Conservation (phyloP, 73 alveolate genomes). For the Paraurostyla sp. region DNA sequence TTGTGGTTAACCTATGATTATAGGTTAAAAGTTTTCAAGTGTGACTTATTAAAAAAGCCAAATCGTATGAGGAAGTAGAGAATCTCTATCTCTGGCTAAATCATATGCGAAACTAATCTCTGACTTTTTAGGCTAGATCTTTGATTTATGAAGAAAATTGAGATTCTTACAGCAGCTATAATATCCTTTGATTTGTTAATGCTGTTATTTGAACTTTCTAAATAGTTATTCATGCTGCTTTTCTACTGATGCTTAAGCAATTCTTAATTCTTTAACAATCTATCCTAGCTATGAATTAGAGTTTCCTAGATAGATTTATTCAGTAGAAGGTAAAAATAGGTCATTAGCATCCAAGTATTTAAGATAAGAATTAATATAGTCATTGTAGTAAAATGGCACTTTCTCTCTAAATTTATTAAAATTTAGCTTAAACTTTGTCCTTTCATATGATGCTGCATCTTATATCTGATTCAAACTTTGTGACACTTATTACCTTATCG, state of each 20-base stretch:
- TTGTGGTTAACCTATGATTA: neutral
- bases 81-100: constrained; percentile 10
- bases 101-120: neutral
- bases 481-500: neutral
- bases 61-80: neutral
- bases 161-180: constrained; percentile 10
- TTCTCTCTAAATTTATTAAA: constrained; percentile 15
- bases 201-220: neutral
- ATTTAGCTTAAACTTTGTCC: constrained; percentile 27
- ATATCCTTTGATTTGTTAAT: neutral
- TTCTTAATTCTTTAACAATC: neutral
- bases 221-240: neutral
- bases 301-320: neutral
- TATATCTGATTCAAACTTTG: too few relatives aligned
- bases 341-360: constrained; percentile 20
- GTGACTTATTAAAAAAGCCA: constrained; percentile 7
- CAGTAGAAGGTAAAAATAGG: neutral
- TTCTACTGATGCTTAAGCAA: neutral
- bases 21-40: constrained; percentile 14
- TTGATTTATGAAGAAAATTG: neutral
- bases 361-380: constrained; percentile 37
- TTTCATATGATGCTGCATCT: too few relatives aligned
- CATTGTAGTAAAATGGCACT: constrained; percentile 34
- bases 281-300: neutral
- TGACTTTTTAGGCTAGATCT: neutral